Conservation (phyloP, 176 grass and related monocot species). For the Tillandsia leiboldiana region DNA sequence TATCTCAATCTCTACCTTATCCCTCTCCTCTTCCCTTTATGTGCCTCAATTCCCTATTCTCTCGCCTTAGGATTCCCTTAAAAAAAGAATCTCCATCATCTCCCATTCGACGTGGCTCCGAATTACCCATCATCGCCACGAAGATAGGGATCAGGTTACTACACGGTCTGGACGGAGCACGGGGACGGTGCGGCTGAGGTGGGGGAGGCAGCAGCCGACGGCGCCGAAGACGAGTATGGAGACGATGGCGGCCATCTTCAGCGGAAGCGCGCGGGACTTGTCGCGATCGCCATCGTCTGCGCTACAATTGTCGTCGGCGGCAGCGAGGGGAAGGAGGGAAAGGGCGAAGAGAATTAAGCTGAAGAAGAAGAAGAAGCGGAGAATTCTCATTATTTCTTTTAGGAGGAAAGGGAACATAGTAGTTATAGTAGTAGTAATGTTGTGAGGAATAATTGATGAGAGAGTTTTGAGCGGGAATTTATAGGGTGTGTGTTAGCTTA, state of each 20-base stretch:
- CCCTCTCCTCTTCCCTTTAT: no score
- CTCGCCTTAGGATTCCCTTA: no score
- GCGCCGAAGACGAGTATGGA: slow-evolving; percentile 45
- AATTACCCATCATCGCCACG: no score
- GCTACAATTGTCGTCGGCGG: slow-evolving; percentile 9
- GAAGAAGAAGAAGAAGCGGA: not conserved
- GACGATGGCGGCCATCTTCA: slow-evolving; percentile 45
- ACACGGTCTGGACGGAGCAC: slow-evolving; percentile 28
- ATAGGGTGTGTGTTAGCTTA: no score
- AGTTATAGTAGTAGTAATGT: not conserved
- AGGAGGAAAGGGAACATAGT: not conserved
- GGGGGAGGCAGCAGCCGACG: slow-evolving; percentile 35
- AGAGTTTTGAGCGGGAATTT: no score
- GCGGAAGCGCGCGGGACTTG: slow-evolving; percentile 7
- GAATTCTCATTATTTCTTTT: not conserved
- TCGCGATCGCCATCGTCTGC: not conserved
- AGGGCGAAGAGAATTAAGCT: not conserved
- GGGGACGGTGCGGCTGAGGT: slow-evolving; percentile 31
- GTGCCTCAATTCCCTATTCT: no score
- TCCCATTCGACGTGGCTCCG: no score
- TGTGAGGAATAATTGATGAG: not conserved
- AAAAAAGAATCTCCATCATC: no score
- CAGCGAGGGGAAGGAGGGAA: not conserved
- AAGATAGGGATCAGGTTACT: no score
- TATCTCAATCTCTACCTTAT: no score